Conservation (phyloP, 495 filamentous ascomycete species). For the Astrothelium macrocarpum region DNA sequence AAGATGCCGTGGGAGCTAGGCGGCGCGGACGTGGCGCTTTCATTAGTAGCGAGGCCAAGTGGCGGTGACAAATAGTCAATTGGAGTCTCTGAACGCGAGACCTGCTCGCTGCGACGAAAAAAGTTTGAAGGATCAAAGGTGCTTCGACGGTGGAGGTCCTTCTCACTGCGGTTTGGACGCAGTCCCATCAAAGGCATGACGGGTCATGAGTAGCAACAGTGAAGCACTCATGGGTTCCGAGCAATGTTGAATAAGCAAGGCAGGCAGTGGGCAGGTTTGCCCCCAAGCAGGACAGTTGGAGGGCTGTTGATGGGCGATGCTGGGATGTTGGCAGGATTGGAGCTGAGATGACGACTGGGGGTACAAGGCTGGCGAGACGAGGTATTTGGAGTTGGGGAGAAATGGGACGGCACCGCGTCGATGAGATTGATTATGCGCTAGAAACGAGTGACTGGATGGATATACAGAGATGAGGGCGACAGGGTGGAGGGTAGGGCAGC, state of each 20-base stretch:
- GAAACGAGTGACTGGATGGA: slow-evolving; percentile 1
- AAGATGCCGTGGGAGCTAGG: slow-evolving; percentile 11
- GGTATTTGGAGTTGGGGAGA: background rate
- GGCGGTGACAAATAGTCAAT: slow-evolving; percentile 16
- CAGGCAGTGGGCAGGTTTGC: background rate
- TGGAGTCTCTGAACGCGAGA: slow-evolving; percentile 17
- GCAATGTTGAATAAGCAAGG: background rate
- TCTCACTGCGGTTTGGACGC: slow-evolving; percentile 28
- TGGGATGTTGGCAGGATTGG: slow-evolving; percentile 3
- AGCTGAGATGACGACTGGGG: slow-evolving; percentile 1
- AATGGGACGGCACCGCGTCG: background rate
- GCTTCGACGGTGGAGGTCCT: slow-evolving; percentile 31
- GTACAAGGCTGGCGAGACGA: slow-evolving; percentile 3
- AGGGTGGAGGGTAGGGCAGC: background rate
- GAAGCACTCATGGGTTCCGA: slow-evolving; percentile 1
- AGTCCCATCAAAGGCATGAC: slow-evolving; percentile 34
- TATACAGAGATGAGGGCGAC: background rate
- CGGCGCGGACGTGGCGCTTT: slow-evolving; percentile 16
- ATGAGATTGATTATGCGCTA: background rate
- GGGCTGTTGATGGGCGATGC: slow-evolving; percentile 2
- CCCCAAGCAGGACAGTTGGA: background rate
- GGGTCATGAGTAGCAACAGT: slow-evolving; percentile 14
- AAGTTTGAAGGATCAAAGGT: slow-evolving; percentile 28
- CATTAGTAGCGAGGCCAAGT: slow-evolving; percentile 18
- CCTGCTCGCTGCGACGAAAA: slow-evolving; percentile 20